Base-by-base conservation (phyloP, 306 rosid genomes). In the Quercus agrifolia region DNA sequence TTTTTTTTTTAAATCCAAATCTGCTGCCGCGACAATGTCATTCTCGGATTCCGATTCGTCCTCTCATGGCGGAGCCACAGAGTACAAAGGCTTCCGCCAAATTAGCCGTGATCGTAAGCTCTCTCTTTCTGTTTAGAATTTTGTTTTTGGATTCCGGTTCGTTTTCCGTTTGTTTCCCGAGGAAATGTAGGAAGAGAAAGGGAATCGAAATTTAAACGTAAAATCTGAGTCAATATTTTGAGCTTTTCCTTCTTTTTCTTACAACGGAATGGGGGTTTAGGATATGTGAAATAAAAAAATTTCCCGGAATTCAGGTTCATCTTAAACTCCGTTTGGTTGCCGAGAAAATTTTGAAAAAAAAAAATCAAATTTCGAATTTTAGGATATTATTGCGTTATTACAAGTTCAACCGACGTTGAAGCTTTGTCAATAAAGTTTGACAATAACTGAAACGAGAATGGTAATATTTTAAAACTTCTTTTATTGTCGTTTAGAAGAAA, bases 21-120 rank as follows among this genome's bases (percentile, higher is more conserved):
- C 80, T 54, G 41, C 76, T 72, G 76, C 75, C 59, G 38, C 82
- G 77, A 73, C 80, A 49, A 93, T 94, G 99, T 94, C 98, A 27
- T 81, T 91, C 41, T 94, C 99, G 18, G 97, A 94, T 80, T 90
- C 95, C 41, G 99, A 92, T 28, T 55, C 85, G 52, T 86, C 88
- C 66, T 83, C 89, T 58, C 67, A 76, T 38, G 87, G 90, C 74
- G 83, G 90, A 82, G 57, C 83, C 67, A 6, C 88, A 1, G 98
- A 92, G 63, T 89, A 90, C 88, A 92, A 87, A 82, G 77, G 66
- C 52, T 92, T 92, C 84, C 89, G 90, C 17, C 92, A 92, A 74
- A 64, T 84, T 84, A 92, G 92, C 72, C 99, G 92, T 25, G 97
- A 95, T 44, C 86, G 98, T 95, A 77, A 89, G 97, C 56, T 68